Percentiles rank a stretch among this genome's conserved stretches.
Conservation (phyloP, 192 early-diverging fungal genomes). For the Podila clonocystis region DNA sequence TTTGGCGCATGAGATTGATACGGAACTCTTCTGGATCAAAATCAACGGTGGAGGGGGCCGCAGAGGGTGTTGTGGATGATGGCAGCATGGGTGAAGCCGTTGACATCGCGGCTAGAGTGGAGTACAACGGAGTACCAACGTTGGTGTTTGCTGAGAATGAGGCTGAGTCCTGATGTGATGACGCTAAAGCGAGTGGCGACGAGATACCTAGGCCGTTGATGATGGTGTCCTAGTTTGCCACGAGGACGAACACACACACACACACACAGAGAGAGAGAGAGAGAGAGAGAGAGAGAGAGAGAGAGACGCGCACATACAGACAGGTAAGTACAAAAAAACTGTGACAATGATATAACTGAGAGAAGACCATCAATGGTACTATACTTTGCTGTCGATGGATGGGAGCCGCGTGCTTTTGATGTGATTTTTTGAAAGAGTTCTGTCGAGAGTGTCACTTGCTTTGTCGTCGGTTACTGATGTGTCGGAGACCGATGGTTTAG, state of each 20-base stretch:
- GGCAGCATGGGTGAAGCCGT: conserved; percentile 2
- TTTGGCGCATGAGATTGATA: conserved; percentile 19
- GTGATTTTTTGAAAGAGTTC: too few relatives aligned
- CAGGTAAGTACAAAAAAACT: too few relatives aligned
- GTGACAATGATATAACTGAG: not conserved
- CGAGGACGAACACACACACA: not conserved
- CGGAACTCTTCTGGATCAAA: conserved; percentile 23
- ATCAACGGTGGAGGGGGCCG: not conserved
- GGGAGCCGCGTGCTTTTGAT: too few relatives aligned
- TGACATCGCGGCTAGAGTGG: not conserved
- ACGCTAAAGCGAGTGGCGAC: not conserved
- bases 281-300: too few relatives aligned
- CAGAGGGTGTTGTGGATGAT: not conserved
- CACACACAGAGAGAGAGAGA: too few relatives aligned
- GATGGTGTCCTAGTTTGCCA: conserved; percentile 4
- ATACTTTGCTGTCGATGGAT: conserved; percentile 3
- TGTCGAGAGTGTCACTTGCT: too few relatives aligned
- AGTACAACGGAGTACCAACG: not conserved
- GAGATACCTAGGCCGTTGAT: conserved; percentile 23
- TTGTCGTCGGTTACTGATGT: not conserved
- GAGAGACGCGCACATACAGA: too few relatives aligned
- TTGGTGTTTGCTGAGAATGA: not conserved
- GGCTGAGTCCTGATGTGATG: not conserved
- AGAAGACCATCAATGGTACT: not conserved
- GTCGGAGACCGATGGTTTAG: conserved; percentile 1